Percentiles rank a stretch among this genome's conserved stretches.
Conservation (phyloP, 1,284 basidiomycete species). For the Boletus albobrunnescens region DNA sequence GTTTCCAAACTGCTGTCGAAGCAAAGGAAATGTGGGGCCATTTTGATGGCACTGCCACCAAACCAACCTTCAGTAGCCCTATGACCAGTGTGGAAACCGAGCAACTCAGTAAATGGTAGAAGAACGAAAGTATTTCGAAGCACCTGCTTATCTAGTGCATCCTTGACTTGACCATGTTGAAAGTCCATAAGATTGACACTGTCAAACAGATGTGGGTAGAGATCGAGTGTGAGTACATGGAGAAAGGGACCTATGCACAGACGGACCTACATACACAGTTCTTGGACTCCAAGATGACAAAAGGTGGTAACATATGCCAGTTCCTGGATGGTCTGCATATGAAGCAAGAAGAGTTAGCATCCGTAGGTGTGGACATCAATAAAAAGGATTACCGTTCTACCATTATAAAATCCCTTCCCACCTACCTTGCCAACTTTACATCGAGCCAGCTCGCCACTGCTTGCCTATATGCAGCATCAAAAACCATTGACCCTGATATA, state of each 20-base stretch:
- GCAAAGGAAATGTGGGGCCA: neutral
- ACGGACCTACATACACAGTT: neutral
- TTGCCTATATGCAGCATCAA: rapidly evolving
- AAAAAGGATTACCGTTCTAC: neutral
- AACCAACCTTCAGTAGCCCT: rapidly evolving
- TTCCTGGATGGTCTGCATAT: neutral
- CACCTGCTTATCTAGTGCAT: neutral
- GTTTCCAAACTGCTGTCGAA: slow-evolving; percentile 1
- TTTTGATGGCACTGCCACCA: neutral
- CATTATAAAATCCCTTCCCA: neutral
- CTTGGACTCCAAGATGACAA: neutral
- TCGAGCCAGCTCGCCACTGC: neutral
- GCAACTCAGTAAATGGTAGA: neutral
- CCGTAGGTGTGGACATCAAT: neutral
- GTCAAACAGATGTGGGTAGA: neutral
- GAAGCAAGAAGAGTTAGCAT: neutral
- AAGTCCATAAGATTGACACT: neutral
- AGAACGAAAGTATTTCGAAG: neutral
- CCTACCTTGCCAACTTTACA: neutral
- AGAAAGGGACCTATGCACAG: neutral
- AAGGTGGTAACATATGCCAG: neutral
- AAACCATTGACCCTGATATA: neutral
- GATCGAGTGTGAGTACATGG: neutral
- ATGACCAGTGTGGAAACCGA: no score
- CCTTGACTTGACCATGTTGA: neutral